Percentiles rank a stretch among this genome's conserved stretches.
phyloP scores from a whole-genome alignment of 2,329 filamentous ascomycete genomes.

The Juglanconis juglandina region DNA sequence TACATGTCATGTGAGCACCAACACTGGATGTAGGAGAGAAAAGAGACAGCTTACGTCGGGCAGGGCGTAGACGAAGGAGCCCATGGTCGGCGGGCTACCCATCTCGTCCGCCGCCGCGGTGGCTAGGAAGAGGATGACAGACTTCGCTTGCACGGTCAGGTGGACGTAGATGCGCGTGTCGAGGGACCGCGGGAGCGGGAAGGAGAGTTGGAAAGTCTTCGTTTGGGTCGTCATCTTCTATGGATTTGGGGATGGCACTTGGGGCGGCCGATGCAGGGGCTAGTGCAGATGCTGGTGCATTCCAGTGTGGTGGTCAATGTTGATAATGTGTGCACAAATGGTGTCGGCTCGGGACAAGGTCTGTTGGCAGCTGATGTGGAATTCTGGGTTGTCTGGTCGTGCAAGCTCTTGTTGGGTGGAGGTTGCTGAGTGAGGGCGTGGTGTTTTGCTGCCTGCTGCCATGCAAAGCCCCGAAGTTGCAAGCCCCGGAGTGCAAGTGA shows the following conservation, averaged over 20 bases:
- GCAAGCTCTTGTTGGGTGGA: not conserved
- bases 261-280: not conserved
- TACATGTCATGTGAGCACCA: not conserved
- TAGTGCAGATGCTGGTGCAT: too few relatives aligned
- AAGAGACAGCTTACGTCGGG: slow-evolving; percentile 64
- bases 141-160: slow-evolving; percentile 55
- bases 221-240: not conserved
- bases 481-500: too few relatives aligned
- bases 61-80: slow-evolving; percentile 90
- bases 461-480: not conserved
- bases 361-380: not conserved
- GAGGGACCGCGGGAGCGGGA: slow-evolving; percentile 57
- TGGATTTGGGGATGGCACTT: not conserved
- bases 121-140: slow-evolving; percentile 58
- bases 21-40: not conserved
- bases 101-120: slow-evolving; percentile 53
- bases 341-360: not conserved
- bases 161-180: slow-evolving; percentile 61
- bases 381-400: not conserved
- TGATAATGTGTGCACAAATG: too few relatives aligned
- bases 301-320: too few relatives aligned
- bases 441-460: not conserved
- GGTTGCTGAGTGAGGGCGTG: not conserved
- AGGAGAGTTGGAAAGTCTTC: slow-evolving; percentile 46
- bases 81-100: slow-evolving; percentile 57